Percentiles rank a stretch among this genome's conserved stretches.
phyloP scores from a whole-genome alignment of 2,329 filamentous ascomycete genomes.

The Cladosporium sp. region DNA sequence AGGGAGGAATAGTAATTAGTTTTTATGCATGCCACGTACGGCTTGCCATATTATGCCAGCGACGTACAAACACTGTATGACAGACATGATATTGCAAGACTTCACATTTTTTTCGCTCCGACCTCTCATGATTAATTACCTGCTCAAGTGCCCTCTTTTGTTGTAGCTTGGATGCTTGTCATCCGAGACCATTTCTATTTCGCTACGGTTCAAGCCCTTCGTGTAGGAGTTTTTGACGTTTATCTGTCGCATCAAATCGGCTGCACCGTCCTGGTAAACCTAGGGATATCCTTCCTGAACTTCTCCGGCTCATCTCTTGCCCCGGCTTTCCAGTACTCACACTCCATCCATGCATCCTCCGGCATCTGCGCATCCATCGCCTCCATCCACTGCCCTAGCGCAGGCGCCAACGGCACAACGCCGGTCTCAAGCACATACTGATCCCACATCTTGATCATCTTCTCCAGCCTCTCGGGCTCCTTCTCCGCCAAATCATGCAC shows the following conservation, averaged over 20 bases:
- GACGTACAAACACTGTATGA: slow-evolving; percentile 6
- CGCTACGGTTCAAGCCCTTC: neutral
- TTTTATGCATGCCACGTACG: neutral
- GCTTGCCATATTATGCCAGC: neutral
- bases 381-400: slow-evolving; percentile 58
- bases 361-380: slow-evolving; percentile 66
- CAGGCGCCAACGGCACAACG: slow-evolving; percentile 60
- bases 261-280: slow-evolving; percentile 32
- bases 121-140: neutral
- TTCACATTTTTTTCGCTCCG: neutral
- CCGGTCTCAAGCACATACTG: slow-evolving; percentile 60
- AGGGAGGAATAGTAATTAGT: slow-evolving; percentile 11
- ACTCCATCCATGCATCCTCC: slow-evolving; percentile 66
- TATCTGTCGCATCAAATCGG: slow-evolving; percentile 21
- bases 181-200: neutral
- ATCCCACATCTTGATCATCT: slow-evolving; percentile 57
- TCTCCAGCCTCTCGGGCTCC: slow-evolving; percentile 46
- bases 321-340: slow-evolving; percentile 62
- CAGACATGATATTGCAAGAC: neutral
- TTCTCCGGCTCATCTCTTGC: slow-evolving; percentile 44
- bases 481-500: slow-evolving; percentile 39
- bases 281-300: slow-evolving; percentile 35
- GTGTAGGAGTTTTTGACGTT: neutral
- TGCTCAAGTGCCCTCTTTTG: neutral
- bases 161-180: neutral